Percentiles rank a stretch among this genome's conserved stretches.
phyloP scores from a whole-genome alignment of 2,329 filamentous ascomycete species.

The Botrytis byssoidea region DNA sequence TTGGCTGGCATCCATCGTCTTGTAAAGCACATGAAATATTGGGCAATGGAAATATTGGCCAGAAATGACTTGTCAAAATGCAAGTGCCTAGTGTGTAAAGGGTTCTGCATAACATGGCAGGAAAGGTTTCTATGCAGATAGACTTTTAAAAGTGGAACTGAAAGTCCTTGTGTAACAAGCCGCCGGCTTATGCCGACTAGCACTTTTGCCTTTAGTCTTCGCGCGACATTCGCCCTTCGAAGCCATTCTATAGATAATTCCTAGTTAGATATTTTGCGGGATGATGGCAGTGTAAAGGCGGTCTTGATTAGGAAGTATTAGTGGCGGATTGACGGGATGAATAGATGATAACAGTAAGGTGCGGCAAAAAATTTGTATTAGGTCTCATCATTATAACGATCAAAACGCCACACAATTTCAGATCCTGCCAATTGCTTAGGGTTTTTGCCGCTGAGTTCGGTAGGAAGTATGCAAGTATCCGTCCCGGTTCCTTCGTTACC shows the following conservation, averaged over 20 bases:
- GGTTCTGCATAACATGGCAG: neutral
- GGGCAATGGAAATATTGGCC: neutral
- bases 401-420: neutral
- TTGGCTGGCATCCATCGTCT: neutral
- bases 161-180: conserved; percentile 5
- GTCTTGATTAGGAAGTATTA: neutral
- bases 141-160: neutral
- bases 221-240: neutral
- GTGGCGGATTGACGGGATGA: too few relatives aligned
- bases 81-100: neutral
- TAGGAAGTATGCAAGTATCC: neutral
- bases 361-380: neutral
- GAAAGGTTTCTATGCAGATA: neutral
- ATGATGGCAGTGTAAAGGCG: neutral
- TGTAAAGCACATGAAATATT: neutral
- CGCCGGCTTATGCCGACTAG: neutral
- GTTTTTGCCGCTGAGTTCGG: conserved; percentile 9
- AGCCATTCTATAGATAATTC: too few relatives aligned
- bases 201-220: neutral
- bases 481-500: conserved; percentile 13
- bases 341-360: neutral
- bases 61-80: neutral
- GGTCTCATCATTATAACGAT: neutral
- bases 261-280: neutral
- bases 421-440: neutral